Evolutionary conservation across 2,329 filamentous ascomycete genomes (phyloP).

Genomic region (Tolypocladium sp.): DNA sequence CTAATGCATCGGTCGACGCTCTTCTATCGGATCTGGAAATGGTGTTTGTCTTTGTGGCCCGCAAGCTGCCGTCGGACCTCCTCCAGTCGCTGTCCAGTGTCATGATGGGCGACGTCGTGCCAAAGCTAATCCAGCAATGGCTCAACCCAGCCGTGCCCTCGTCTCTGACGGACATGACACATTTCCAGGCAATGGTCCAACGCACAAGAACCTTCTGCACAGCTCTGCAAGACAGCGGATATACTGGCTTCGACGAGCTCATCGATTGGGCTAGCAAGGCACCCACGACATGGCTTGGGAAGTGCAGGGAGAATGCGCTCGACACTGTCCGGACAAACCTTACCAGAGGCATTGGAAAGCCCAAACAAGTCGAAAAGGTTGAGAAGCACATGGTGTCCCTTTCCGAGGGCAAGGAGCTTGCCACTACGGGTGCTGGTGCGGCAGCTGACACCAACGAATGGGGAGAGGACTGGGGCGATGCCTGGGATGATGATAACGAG

Average conservation of each 20-base stretch:
- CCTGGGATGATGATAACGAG: constrained; percentile 66
- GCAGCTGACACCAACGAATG: constrained; percentile 52
- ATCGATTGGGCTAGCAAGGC: constrained; percentile 73
- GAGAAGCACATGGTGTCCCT: constrained; percentile 73
- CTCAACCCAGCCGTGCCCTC: constrained; percentile 68
- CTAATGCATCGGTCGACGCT: constrained; percentile 36
- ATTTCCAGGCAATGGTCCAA: constrained; percentile 63
- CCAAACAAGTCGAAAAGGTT: constrained; percentile 68
- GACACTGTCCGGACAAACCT: constrained; percentile 65
- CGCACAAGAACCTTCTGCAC: constrained; percentile 55
- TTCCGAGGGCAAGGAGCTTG: constrained; percentile 55
- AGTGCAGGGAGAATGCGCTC: constrained; percentile 71
- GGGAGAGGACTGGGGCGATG: constrained; percentile 67
- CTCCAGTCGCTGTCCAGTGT: constrained; percentile 53
- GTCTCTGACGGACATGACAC: constrained; percentile 58
- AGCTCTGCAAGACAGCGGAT: constrained; percentile 51
- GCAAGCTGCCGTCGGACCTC: constrained; percentile 43
- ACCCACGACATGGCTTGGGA: constrained; percentile 76
- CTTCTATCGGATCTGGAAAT: constrained; percentile 45
- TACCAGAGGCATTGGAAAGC: constrained; percentile 53
- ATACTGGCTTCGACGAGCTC: constrained; percentile 54
- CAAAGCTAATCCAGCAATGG: constrained; percentile 63
- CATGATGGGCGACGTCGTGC: constrained; percentile 61
- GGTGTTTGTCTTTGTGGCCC: constrained; percentile 42
- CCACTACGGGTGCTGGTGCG: constrained; percentile 39